phyloP scores from a whole-genome alignment of 164 flowering plant genomes.

The Chimonanthus salicifolius region DNA sequence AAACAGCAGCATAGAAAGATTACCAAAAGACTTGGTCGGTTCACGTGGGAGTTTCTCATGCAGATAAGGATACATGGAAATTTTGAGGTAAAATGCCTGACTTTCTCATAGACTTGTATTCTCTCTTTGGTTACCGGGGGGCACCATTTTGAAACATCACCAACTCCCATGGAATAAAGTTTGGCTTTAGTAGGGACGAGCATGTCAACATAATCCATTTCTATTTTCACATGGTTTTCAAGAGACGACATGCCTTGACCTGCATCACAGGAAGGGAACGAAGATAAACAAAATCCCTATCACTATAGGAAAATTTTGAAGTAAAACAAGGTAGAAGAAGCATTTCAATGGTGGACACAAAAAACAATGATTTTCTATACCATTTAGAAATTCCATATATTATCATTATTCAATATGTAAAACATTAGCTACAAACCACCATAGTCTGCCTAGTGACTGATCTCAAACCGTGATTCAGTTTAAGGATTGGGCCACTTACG shows the following conservation, averaged over 20 bases:
- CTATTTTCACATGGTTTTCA: constrained; percentile 2
- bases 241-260: not conserved
- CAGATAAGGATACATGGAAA: constrained; percentile 5
- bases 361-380: too few relatives aligned
- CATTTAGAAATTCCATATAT: not conserved
- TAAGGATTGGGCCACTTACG: not conserved
- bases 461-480: not conserved
- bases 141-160: not conserved
- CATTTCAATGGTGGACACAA: not conserved
- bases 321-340: not conserved
- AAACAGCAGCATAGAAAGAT: not conserved
- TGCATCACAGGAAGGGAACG: not conserved
- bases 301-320: not conserved
- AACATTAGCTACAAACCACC: not conserved
- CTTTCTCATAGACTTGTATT: not conserved
- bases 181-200: not conserved
- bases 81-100: constrained; percentile 12
- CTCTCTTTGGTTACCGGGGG: not conserved
- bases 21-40: not conserved
- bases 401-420: not conserved
- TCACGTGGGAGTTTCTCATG: not conserved
- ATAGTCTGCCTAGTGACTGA: too few relatives aligned
- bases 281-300: not conserved
- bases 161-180: not conserved
- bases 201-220: constrained; percentile 3